phyloP scores from a whole-genome alignment of 306 rosid genomes.

The Lathyrus aphaca region DNA sequence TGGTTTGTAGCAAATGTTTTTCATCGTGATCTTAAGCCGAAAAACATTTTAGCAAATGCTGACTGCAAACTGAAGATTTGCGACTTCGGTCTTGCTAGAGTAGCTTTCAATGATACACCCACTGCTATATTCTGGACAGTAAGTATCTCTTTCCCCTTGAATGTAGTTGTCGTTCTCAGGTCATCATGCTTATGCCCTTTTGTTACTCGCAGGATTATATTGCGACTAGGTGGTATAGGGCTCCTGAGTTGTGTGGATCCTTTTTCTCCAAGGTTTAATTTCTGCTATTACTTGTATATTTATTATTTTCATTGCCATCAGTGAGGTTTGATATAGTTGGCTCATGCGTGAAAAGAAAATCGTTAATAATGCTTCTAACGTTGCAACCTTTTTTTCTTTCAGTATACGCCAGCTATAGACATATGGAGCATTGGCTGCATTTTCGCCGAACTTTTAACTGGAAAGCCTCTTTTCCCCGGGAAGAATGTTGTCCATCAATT shows the following conservation, averaged over 20 bases:
- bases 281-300: slow-evolving; percentile 33
- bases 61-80: slow-evolving; percentile 99
- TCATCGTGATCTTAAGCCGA: slow-evolving; percentile 97
- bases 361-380: background rate
- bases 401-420: slow-evolving; percentile 99
- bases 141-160: slow-evolving; percentile 41
- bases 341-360: too few relatives aligned
- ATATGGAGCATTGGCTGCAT: slow-evolving; percentile 99
- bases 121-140: slow-evolving; percentile 99
- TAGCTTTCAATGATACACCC: slow-evolving; percentile 97
- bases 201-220: slow-evolving; percentile 79
- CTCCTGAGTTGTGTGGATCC: slow-evolving; percentile 98
- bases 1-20: slow-evolving; percentile 90
- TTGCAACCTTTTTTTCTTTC: slow-evolving; percentile 29
- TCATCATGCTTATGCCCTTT: slow-evolving; percentile 33
- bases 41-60: slow-evolving; percentile 96
- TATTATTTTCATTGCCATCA: background rate
- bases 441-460: slow-evolving; percentile 93
- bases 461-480: slow-evolving; percentile 98
- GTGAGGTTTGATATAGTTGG: background rate
- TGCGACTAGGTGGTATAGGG: slow-evolving; percentile 99
- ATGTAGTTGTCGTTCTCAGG: slow-evolving; percentile 25
- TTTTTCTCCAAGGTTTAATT: slow-evolving; percentile 90
- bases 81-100: slow-evolving; percentile 99
- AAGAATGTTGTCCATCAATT: slow-evolving; percentile 97